Evolutionary conservation across 2,329 filamentous ascomycete genomes (phyloP).

Genomic region (Trichoderma sp.): DNA sequence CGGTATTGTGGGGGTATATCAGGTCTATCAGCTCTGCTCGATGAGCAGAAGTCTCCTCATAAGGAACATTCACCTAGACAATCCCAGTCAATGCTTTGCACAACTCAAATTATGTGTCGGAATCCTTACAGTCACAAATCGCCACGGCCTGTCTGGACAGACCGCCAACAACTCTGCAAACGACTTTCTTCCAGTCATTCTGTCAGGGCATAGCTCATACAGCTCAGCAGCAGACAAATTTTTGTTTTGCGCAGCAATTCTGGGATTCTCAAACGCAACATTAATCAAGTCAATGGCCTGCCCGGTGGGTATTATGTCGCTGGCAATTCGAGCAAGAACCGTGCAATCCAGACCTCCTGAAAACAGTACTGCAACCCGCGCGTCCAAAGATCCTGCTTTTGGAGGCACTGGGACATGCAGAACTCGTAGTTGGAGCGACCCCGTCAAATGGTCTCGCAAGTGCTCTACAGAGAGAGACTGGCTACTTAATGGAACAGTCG

Average conservation of each 20-base stretch:
- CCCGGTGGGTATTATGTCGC: slow-evolving; percentile 69
- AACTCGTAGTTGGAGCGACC: slow-evolving; percentile 66
- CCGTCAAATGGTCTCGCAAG: slow-evolving; percentile 56
- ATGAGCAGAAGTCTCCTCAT: slow-evolving; percentile 69
- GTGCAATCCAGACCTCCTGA: slow-evolving; percentile 95
- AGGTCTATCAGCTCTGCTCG: slow-evolving; percentile 70
- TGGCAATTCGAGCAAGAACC: slow-evolving; percentile 75
- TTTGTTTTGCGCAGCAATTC: slow-evolving; percentile 61
- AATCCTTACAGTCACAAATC: slow-evolving; percentile 69
- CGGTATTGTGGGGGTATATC: slow-evolving; percentile 92
- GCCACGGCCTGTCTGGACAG: slow-evolving; percentile 74
- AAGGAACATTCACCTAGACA: slow-evolving; percentile 74
- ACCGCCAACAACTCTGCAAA: slow-evolving; percentile 69
- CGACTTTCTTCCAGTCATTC: slow-evolving; percentile 80
- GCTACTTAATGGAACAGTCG: slow-evolving; percentile 25
- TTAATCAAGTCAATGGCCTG: slow-evolving; percentile 87
- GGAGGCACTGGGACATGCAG: slow-evolving; percentile 64
- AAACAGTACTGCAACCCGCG: slow-evolving; percentile 77
- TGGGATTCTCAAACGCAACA: slow-evolving; percentile 94
- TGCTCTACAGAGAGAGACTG: slow-evolving; percentile 53
- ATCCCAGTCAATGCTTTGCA: neutral
- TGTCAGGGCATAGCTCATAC: slow-evolving; percentile 87
- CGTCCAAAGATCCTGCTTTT: slow-evolving; percentile 38
- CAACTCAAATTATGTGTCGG: neutral
- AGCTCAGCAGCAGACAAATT: slow-evolving; percentile 40